Evolutionary conservation across 345 rosid genomes (phyloP), one percentile per base, ranked within the genome.

Genomic region (Stellera chamaejasme): DNA sequence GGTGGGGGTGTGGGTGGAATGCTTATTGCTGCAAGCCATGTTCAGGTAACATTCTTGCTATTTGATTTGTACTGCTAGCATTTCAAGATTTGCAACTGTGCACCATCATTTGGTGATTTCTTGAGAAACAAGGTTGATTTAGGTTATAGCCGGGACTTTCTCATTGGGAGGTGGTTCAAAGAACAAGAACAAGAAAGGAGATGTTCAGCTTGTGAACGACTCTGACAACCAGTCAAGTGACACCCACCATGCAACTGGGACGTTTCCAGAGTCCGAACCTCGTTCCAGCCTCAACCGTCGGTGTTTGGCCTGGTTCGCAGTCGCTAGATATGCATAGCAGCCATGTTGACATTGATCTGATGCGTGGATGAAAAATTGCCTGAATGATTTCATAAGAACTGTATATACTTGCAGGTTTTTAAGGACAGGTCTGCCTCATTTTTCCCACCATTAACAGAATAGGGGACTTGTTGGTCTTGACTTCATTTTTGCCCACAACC

Each of bases 1-100:
- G 99, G 99, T 13, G 99, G 99, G 62, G 88, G 86, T 28, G 87
- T 89, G 48, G 88, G 94, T 15, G 99, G 96, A 45, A 72, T 87
- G 76, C 94, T 93, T 48, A 82, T 89, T 59, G 97, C 99, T 15
- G 97, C 91, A 36, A 79, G 82, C 60, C 84, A 85, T 53, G 91
- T 89, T 71, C 99, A 93, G 96, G 97, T 88, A 64, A 19, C 42
- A 47, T 49, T 57, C 39, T 26, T 19, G 23, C 7, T 32, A 32
- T 32, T 32, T 32, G 8, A 32, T 32, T 32, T 32, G 39, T 3
- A 32, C 39, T 32, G 8, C 39, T 32, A 32, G 39, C 39, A 5
- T 32, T 32, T 32, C 8, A 32, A 32, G 39, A 32, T 32, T 32
- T 32, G 39, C 39, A 32, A 32, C 8, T 4, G 1, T 32, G 39